Evolutionary conservation across 2,329 filamentous ascomycete species (phyloP), one percentile per base, ranked within the genome.

Genomic region (Talaromyces sp.): DNA sequence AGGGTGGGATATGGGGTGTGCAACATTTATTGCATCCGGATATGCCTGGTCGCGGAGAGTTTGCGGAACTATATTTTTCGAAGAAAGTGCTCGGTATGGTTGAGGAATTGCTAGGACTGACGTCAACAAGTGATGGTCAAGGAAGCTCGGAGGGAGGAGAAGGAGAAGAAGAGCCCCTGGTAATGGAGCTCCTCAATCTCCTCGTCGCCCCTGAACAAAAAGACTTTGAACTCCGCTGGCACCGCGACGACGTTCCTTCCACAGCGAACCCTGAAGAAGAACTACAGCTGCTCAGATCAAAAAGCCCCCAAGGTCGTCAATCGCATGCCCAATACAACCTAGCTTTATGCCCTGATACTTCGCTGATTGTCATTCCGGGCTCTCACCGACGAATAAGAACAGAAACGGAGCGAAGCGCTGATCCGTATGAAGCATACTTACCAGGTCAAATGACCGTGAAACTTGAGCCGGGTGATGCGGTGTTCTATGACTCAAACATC

Each of bases 401-500:
- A 0, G 82, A 86, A 4, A 72, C 69, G 0, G 92, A 96, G 81
- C 81, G 91, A 12, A 75, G 70, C 6, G 91, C 90, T 0, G 85
- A 81, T 21, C 87, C 88, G 0, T 89, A 86, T 69, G 88, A 88
- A 67, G 71, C 77, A 2, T 70, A 78, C 1, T 69, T 95, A 67
- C 86, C 87, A 0, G 85, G 79, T 0, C 87, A 92, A 79, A 71
- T 88, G 14, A 76, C 84, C 3, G 91, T 96, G 16, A 71, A 80
- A 71, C 79, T 96, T 65, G 78, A 84, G 66, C 83, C 91, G 0
- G 92, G 92, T 0, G 92, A 96, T 75, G 86, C 89, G 16, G 90
- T 90, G 46, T 96, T 96, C 70, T 96, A 96, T 72, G 87, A 96
- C 75, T 96, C 93, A 72, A 96, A 96, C 74, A 96, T 96, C 66